A percentile compares a stretch with the other conserved stretches of the same genome.
phyloP scores from a whole-genome alignment of 768 basidiomycete species.

The Naganishia randhawae region DNA sequence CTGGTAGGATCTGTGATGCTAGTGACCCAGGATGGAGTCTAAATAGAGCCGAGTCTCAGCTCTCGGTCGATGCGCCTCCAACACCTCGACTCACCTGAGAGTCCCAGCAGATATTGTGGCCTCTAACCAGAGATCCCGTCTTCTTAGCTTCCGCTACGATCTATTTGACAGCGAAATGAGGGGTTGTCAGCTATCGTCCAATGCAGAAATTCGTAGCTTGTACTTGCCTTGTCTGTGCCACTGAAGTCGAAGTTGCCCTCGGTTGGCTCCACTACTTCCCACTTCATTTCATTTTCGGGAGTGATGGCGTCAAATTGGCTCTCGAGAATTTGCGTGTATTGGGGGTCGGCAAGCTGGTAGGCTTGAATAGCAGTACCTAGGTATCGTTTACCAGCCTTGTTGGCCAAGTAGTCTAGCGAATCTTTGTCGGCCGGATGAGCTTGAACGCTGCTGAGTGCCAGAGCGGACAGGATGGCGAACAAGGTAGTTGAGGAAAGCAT shows the following conservation, averaged over 20 bases:
- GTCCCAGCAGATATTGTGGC: slow-evolving; percentile 41
- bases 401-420: slow-evolving; percentile 6
- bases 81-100: slow-evolving; percentile 30
- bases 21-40: slow-evolving; percentile 39
- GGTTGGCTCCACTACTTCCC: slow-evolving; percentile 40
- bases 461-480: slow-evolving; percentile 15
- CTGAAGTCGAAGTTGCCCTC: slow-evolving; percentile 41
- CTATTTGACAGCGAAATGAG: slow-evolving; percentile 11
- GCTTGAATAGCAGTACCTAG: slow-evolving; percentile 38
- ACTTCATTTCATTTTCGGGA: slow-evolving; percentile 45
- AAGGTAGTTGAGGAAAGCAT: slow-evolving; percentile 21
- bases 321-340: slow-evolving; percentile 34
- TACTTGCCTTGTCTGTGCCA: slow-evolving; percentile 37
- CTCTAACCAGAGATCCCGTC: slow-evolving; percentile 34
- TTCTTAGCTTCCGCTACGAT: slow-evolving; percentile 39
- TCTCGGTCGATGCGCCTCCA: slow-evolving; percentile 17
- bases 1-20: slow-evolving; percentile 41
- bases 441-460: slow-evolving; percentile 17
- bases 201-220: neutral
- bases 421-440: slow-evolving; percentile 7
- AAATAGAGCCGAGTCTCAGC: neutral
- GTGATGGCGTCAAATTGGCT: slow-evolving; percentile 38
- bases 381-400: slow-evolving; percentile 30
- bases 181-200: neutral
- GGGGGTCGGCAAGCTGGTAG: slow-evolving; percentile 32